Evolutionary conservation across 2,329 filamentous ascomycete genomes (phyloP), one percentile per base, ranked within the genome.

Genomic region (Fragosphaeria purpurea): DNA sequence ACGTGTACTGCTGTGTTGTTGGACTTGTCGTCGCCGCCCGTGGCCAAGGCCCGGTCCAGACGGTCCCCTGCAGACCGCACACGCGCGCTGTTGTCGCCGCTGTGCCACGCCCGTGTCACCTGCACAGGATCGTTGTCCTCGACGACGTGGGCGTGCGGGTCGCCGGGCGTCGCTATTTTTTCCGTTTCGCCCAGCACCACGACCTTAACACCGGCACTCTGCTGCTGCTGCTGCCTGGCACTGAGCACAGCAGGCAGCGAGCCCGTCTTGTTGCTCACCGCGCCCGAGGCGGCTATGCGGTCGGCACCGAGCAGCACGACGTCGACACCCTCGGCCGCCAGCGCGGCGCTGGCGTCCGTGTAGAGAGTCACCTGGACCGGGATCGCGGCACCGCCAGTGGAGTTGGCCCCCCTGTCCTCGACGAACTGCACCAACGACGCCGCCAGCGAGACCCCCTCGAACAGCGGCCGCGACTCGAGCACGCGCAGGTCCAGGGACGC

Each of bases 191-290:
- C 75, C 4, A 85, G 56, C 0, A 80, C 75, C 3, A 83, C 62
- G 0, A 82, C 67, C 51, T 71, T 74, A 9, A 65, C 70, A 6
- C 5, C 6, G 1, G 30, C 12, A 5, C 31, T 9, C 9, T 4
- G 9, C 6, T 48, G 38, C 9, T 8, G 7, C 8, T 38, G 33
- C 7, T 38, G 9, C 48, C 70, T 77, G 7, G 77, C 74, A 46
- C 75, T 71, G 1, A 85, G 66, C 0, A 79, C 71, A 1, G 77
- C 73, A 1, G 79, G 73, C 6, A 85, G 63, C 1, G 79, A 82
- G 0, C 83, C 82, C 0, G 73, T 80, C 63, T 86, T 86, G 64
- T 86, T 86, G 61, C 74, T 80, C 13, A 85, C 76, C 34, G 77
- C 74, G 2, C 80, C 82, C 1, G 66, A 61, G 0, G 66, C 61